Conservation (phyloP, 139 green algal species). For the Microglena sp. region DNA sequence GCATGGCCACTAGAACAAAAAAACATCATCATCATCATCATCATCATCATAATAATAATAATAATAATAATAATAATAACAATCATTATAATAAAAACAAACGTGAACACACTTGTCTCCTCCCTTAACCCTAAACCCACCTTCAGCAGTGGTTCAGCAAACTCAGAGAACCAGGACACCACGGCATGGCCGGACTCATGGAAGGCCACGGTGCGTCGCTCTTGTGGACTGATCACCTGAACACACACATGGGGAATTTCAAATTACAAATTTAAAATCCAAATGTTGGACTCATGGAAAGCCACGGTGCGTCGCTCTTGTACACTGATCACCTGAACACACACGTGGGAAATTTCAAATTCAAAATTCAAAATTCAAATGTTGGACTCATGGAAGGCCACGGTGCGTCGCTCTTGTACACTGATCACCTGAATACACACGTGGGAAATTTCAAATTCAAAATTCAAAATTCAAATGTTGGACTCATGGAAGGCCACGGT, state of each 20-base stretch:
- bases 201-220: slow-evolving; percentile 92
- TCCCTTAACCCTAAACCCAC: too few relatives aligned
- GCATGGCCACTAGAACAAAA: slow-evolving; percentile 77
- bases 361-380: too few relatives aligned
- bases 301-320: slow-evolving; percentile 92
- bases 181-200: slow-evolving; percentile 93
- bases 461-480: too few relatives aligned
- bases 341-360: too few relatives aligned
- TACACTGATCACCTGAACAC: slow-evolving; percentile 46
- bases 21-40: too few relatives aligned
- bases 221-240: slow-evolving; percentile 60
- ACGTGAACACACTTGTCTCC: too few relatives aligned
- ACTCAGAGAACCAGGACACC: slow-evolving; percentile 93
- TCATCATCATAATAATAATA: too few relatives aligned
- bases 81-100: too few relatives aligned
- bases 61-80: too few relatives aligned
- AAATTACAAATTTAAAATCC: too few relatives aligned
- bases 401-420: slow-evolving; percentile 80
- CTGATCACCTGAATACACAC: slow-evolving; percentile 53
- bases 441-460: too few relatives aligned
- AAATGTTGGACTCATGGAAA: slow-evolving; percentile 96
- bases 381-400: slow-evolving; percentile 97
- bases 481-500: slow-evolving; percentile 97
- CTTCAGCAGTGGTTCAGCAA: slow-evolving; percentile 97
- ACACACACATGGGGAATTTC: too few relatives aligned